These are phyloP conservation scores for Botrytis hyacinthi DNA, from an alignment of 2,329 filamentous ascomycete species.

Conservation along the genomic window DNA sequence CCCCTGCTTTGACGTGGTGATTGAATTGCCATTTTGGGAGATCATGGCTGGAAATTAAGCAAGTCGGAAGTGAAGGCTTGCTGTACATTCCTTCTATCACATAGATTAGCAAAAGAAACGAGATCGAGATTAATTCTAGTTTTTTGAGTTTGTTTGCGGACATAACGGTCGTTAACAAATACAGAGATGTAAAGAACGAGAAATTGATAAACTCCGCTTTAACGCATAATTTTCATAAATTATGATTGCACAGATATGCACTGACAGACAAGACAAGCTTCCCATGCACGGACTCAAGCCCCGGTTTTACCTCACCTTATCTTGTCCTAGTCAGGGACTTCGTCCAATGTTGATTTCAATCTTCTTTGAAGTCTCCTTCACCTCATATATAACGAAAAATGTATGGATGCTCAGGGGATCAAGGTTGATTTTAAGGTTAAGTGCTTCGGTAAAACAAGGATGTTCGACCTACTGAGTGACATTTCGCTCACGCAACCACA, in stretches of 20 bases:
- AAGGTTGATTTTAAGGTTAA: neutral
- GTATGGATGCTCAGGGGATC: neutral
- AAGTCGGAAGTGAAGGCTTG: neutral
- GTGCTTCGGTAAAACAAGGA: neutral
- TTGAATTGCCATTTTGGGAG: neutral
- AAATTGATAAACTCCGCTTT: neutral
- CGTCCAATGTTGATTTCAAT: neutral
- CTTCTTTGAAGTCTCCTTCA: neutral
- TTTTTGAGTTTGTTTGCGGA: neutral
- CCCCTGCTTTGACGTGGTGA: neutral
- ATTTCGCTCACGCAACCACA: neutral
- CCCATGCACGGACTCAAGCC: neutral
- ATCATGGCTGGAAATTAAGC: neutral
- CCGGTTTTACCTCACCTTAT: neutral
- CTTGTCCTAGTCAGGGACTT: neutral
- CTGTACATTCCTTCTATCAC: neutral
- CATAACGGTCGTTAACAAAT: neutral
- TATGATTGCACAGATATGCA: neutral
- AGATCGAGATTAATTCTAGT: neutral
- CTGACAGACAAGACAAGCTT: neutral
- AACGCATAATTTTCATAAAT: neutral
- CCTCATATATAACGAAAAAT: neutral
- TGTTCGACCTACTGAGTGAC: neutral
- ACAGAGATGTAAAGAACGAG: fast-evolving
- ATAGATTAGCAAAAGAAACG: neutral